Conservation (phyloP, 2,329 filamentous ascomycete genomes). For the Penicillium sumatraense region DNA sequence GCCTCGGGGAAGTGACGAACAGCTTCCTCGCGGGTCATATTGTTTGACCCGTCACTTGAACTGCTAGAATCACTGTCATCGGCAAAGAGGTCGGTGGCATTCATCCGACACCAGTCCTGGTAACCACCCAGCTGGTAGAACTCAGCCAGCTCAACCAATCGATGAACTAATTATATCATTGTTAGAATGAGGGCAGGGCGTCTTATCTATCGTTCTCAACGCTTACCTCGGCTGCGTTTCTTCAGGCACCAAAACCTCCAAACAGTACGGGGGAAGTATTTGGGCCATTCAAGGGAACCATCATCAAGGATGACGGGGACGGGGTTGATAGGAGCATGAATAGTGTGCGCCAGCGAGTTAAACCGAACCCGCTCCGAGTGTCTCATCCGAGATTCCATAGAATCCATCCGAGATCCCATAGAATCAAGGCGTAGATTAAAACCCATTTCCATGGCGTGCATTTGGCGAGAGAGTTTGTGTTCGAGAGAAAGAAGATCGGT, state of each 20-base stretch:
- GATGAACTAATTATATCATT: slow-evolving; percentile 35
- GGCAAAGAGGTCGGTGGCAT: slow-evolving; percentile 34
- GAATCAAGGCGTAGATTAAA: slow-evolving; percentile 2
- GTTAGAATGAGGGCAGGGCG: slow-evolving; percentile 12
- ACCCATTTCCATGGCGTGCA: slow-evolving; percentile 28
- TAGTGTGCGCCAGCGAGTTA: slow-evolving; percentile 45
- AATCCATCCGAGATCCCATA: too few species aligned
- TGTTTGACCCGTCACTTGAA: slow-evolving; percentile 41
- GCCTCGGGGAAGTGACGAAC: slow-evolving; percentile 42
- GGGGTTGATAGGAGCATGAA: slow-evolving; percentile 42
- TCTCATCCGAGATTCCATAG: slow-evolving; percentile 40
- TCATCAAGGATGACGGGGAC: slow-evolving; percentile 41
- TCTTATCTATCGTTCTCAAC: slow-evolving; percentile 5
- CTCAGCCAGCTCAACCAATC: slow-evolving; percentile 43
- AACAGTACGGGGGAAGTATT: slow-evolving; percentile 44
- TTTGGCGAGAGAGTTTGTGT: slow-evolving; percentile 37
- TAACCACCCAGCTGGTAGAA: slow-evolving; percentile 47
- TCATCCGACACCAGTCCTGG: slow-evolving; percentile 44
- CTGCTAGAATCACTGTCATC: slow-evolving; percentile 46
- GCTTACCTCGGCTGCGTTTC: slow-evolving; percentile 46
- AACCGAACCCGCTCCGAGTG: slow-evolving; percentile 44
- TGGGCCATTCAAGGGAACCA: slow-evolving; percentile 40
- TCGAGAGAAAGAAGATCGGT: slow-evolving; percentile 42
- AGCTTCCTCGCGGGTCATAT: slow-evolving; percentile 41
- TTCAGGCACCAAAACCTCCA: slow-evolving; percentile 50